Evolutionary conservation across 257 asterid genomes (phyloP).

Genomic region (Solanum lycopersicoides): DNA sequence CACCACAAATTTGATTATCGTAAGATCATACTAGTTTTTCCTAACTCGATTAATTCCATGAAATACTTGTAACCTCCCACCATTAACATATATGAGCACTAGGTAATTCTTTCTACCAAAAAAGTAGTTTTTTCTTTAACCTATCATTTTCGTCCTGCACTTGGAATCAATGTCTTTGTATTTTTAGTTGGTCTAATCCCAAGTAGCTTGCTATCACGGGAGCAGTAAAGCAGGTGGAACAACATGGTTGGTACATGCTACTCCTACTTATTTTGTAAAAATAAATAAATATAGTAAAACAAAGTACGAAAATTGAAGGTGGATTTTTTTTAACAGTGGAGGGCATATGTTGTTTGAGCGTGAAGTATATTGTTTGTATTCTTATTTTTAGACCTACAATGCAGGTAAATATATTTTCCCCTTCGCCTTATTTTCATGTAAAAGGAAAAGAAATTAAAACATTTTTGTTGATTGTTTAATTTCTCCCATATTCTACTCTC

Average conservation of each 20-base stretch:
- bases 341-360: not conserved
- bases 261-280: not conserved
- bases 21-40: no score
- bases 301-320: not conserved
- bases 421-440: not conserved
- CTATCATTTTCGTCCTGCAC: not conserved
- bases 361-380: no score
- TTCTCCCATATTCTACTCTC: not conserved
- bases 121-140: not conserved
- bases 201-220: not conserved
- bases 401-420: not conserved
- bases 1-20: no score
- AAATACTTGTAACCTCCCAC: not conserved
- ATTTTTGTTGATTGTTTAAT: not conserved
- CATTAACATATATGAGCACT: no score
- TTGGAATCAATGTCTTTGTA: not conserved
- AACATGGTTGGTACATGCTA: not conserved
- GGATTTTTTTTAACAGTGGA: not conserved
- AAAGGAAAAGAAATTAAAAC: not conserved
- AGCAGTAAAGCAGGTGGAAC: not conserved
- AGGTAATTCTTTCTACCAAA: not conserved
- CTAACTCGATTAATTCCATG: not conserved
- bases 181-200: not conserved
- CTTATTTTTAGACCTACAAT: not conserved
- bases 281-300: not conserved